Evolutionary conservation across 2,329 filamentous ascomycete genomes (phyloP), one percentile per base, ranked within the genome.

Genomic region (Penicillium sp.): DNA sequence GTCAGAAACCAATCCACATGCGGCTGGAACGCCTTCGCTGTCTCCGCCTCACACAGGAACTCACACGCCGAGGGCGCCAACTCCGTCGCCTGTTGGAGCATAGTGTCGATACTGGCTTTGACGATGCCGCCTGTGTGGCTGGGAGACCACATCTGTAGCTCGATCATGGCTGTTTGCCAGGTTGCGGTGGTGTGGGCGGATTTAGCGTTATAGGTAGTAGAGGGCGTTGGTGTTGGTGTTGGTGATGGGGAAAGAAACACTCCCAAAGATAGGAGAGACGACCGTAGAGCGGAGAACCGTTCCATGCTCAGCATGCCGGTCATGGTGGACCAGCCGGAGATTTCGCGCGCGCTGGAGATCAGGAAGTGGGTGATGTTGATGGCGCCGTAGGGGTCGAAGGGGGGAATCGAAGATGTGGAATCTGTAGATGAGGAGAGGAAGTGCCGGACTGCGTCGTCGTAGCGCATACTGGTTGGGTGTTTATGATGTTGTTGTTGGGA

Each of bases 311-410:
- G 59, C 51, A 68, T 63, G 1, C 70, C 70, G 0, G 69, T 72
- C 66, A 72, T 72, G 3, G 69, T 69, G 4, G 67, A 72, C 70
- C 69, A 72, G 26, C 70, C 70, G 1, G 70, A 72, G 35, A 71
- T 64, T 43, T 72, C 70, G 3, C 69, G 65, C 2, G 70, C 69
- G 50, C 68, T 71, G 3, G 70, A 72, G 12, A 71, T 64, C 13
- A 72, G 56, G 40, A 72, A 72, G 19, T 72, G 68, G 1, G 69
- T 63, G 26, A 72, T 68, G 43, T 71, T 72, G 48, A 72, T 67
- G 6, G 69, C 69, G 3, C 70, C 70, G 45, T 71, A 72, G 0
- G 69, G 63, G 43, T 72, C 69, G 29, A 72, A 72, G 1, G 55
- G 15, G 1, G 69, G 64, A 12, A 72, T n/a, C n/a, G n/a, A 53